Evolutionary conservation across 2,329 filamentous ascomycete species (phyloP).

Genomic region (Escovopsis sp.): DNA sequence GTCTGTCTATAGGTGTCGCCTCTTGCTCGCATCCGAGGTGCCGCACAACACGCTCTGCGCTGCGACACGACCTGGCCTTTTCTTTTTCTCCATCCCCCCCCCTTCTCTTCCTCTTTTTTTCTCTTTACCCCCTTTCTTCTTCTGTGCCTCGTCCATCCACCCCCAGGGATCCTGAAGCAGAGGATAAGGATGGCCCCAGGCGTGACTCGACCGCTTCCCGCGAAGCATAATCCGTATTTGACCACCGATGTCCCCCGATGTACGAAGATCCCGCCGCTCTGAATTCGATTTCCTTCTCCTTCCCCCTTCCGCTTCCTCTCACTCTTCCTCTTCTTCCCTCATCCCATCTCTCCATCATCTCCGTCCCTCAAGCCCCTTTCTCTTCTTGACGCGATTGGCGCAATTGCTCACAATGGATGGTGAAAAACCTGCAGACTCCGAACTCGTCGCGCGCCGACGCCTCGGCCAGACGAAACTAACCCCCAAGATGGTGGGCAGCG

Average conservation of each 20-base stretch:
- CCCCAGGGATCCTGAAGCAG: neutral
- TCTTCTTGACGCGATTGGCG: conserved; percentile 1
- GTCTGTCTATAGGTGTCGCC: too few relatives aligned
- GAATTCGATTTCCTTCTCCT: too few relatives aligned
- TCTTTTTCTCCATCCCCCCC: neutral
- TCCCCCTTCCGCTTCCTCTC: too few relatives aligned
- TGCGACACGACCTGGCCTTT: too few relatives aligned
- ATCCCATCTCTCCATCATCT: neutral
- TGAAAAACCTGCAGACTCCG: conserved; percentile 36
- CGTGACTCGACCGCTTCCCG: conserved; percentile 35
- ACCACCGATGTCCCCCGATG: conserved; percentile 47
- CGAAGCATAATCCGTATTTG: conserved; percentile 51
- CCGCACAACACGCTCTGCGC: too few relatives aligned
- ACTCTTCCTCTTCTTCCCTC: too few relatives aligned
- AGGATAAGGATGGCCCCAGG: conserved; percentile 19
- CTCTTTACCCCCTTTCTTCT: neutral
- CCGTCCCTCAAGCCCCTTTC: too few relatives aligned
- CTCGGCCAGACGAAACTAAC: conserved; percentile 85
- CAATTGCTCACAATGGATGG: conserved; percentile 11
- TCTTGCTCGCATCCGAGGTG: too few relatives aligned
- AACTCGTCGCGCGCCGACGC: conserved; percentile 70
- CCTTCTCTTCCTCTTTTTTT: neutral
- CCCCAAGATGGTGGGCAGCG: conserved; percentile 63
- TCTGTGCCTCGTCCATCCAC: too few relatives aligned
- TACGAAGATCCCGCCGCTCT: conserved; percentile 23